Base-by-base conservation (phyloP, 2,329 filamentous ascomycete genomes). In the Microthyrium microscopicum region DNA sequence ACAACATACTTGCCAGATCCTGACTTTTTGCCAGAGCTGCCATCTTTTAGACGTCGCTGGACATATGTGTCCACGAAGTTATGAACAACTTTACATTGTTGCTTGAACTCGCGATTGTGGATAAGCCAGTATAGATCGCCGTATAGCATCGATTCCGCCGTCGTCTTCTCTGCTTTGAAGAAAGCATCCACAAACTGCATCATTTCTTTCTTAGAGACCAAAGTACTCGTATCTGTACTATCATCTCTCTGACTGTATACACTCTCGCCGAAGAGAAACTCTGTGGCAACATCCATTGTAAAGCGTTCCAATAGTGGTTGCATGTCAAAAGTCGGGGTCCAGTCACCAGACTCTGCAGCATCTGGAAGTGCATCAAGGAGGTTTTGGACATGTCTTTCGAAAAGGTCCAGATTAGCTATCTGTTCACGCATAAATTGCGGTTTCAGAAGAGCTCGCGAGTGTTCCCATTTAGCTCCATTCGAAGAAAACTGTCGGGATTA, bases 231-330 rank as follows among this genome's bases (percentile, higher is more conserved):
- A n/a, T n/a, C n/a, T n/a, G n/a, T n/a, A n/a, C n/a, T 13, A 33
- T 33, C 12, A 21, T 18, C 32, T 6, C 20, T 13, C 22, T 34
- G 32, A 16, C 25, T 34, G 15, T 27, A 16, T 4, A 34, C n/a
- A 28, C 22, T 28, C 11, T 70, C 57, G 5, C 76, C 75, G 29
- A 80, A 73, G 4, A 80, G 53, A 41, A 79, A 77, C 29, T 75
- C 70, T 0, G 73, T 79, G 0, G 73, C 71, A 0, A 70, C 68
- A 40, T 80, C 74, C 15, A 80, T 60, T 0, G 73, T 77, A 45
- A 78, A 61, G 34, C 66, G 62, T 45, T 77, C 77, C 45, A 79
- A 74, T 6, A 76, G 52, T 9, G 66, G 61, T 43, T 72, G 68
- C 19, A 79, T 54, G 41, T 79, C 68, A 9, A 24, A 8, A 9